Base-by-base conservation (phyloP, 1,139 yeast species). In the Taphrina pruni region DNA sequence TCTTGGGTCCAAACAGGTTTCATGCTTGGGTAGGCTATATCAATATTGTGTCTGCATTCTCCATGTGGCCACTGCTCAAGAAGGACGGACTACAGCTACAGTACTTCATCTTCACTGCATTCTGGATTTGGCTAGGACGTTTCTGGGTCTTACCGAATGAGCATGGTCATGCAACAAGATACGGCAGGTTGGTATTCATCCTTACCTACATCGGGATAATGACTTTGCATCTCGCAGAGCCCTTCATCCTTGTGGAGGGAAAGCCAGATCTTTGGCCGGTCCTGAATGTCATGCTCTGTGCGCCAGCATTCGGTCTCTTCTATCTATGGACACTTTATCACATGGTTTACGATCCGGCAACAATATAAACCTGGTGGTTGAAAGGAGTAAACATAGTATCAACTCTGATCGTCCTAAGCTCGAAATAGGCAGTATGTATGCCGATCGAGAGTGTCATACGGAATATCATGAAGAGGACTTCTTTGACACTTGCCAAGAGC, bases 201-300 rank as follows among this genome's bases (percentile, higher is more conserved):
- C 70, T 62, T 20, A 43, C 94, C 1, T 93, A 93, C 75, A 69
- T 83, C 1, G 84, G 82, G 1, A 85, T 88, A 76, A 75, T 81
- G 0, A 76, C 75, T 0, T 80, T 87, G 55, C 94, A 89, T 74
- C 70, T 82, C 0, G 76, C 85, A 11, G 97, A 92, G 72, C 77
- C 78, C 60, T 74, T 78, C 38, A 48, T 71, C 50, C 72, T 73
- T 36, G 87, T 95, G 1, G 94, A 95, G 0, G 71, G 75, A 0
- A 76, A 78, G 73, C 97, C 98, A 2, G 98, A 95, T 77, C 75
- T 94, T 20, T 91, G 95, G 93, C 90, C 90, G 0, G 83, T 93
- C 45, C 83, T 86, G 17, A 94, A 94, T 75, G 87, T 89, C 52
- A 76, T 87, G 0, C 77, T 92, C 8, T 88, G 95, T 0, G 91